Base-by-base conservation (phyloP, 2,329 filamentous ascomycete species). In the Kalmusia sp. region DNA sequence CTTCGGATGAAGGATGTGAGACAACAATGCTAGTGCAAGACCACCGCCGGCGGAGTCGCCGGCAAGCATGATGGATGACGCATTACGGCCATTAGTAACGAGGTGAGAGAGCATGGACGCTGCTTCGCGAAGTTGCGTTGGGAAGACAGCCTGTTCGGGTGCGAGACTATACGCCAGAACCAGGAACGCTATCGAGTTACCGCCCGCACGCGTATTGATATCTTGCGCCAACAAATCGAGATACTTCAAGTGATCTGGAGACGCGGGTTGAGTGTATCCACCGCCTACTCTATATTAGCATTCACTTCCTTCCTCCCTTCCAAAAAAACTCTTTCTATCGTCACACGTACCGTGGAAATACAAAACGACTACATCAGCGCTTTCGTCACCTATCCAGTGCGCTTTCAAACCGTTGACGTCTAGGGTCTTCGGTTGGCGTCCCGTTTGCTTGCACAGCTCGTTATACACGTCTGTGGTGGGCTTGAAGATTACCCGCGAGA, bases 11-110 rank as follows among this genome's bases (percentile, higher is more conserved):
- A 49, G 27, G 8, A 58, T 21, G 21, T 55, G 55, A 1, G 40
- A 28, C 3, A 58, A 21, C 1, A 58, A 21, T 9, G 40, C 28
- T 1, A 55, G 21, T n/a, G 41, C 27, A 4, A 58, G 27, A 31
- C 41, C 33, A 3, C 55, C 55, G 17, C 55, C 55, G 14, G 52
- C 55, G 7, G 55, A 58, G 28, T 58, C 55, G 22, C 55, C 55
- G 12, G 17, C 34, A 25, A 58, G 21, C 7, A 58, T 38, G 30
- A 58, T 55, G n/a, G 27, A 27, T 1, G 25, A 9, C 6, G 47
- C 37, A 11, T 17, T 19, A 9, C 47, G 47, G 7, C 31, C 14
- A 14, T 11, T 11, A 8, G 8, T 22, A 3, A 50, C 7, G 17
- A 50, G 37, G n/a, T 43, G 22, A 6, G 12, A 21, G 3, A 50